Base-by-base conservation (phyloP, 768 basidiomycete species). In the Pulveroboletus sp. region DNA sequence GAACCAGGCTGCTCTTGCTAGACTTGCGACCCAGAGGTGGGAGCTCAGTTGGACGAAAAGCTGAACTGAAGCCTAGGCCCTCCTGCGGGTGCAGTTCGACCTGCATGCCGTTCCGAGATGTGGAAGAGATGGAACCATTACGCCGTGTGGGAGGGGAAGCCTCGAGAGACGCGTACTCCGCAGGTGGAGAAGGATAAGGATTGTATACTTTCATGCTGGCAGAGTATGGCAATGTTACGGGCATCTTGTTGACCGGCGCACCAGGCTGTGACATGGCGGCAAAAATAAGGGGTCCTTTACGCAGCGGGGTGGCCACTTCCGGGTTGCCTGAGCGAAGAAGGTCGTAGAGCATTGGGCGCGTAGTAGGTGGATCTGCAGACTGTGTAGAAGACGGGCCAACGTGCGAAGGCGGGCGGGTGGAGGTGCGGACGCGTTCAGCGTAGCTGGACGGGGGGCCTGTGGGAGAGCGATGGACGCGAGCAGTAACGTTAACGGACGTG, bases 241-340 rank as follows among this genome's bases (percentile, higher is more conserved):
- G n/a, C n/a, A n/a, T n/a, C n/a, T n/a, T n/a, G n/a, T n/a, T n/a
- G n/a, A n/a, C n/a, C n/a, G n/a, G n/a, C n/a, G n/a, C n/a, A n/a
- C n/a, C n/a, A n/a, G n/a, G n/a, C n/a, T n/a, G n/a, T n/a, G 72
- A 69, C 75, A 78, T 80, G 4, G 82, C 80, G 6, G 81, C 64
- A 48, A 86, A 86, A 27, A 87, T 86, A 20, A 81, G 71, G 1
- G 85, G 83, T 19, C 78, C 80, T 17, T 76, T 78, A 48, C 70
- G 72, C 6, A 65, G 38, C 4, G 62, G 53, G 52, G 56, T 6
- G 44, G 36, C 39, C 46, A 29, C 55, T 45, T 47, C 64, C 5
- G 54, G 2, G 27, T 50, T 45, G 26, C 52, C 59, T 1, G 60
- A 52, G 38, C 62, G 57, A 13, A 62, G 47, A 12, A 59, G 31